phyloP scores from a whole-genome alignment of 352 stramenopile species.

The Globisporangium iwayamae region DNA sequence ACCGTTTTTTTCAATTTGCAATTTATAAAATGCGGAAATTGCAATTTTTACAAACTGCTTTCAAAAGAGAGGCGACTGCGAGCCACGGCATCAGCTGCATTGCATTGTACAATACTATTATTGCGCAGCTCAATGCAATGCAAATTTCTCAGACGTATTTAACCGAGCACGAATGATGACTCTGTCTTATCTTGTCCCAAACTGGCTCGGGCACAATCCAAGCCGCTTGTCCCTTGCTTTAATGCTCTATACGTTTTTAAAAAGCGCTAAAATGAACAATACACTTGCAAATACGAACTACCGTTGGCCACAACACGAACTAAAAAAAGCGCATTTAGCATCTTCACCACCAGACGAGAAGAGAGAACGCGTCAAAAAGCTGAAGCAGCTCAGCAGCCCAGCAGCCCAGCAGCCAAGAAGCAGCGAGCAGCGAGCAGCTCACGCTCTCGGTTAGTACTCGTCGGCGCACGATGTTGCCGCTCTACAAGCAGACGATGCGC shows the following conservation, averaged over 20 bases:
- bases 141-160: too few species aligned
- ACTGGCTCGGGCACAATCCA: slow-evolving; percentile 8
- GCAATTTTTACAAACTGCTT: too few species aligned
- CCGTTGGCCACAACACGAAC: background rate
- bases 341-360: background rate
- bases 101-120: too few species aligned
- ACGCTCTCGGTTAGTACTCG: background rate
- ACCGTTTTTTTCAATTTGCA: background rate
- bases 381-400: background rate
- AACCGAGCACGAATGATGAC: too few species aligned
- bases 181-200: slow-evolving; percentile 3
- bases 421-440: too few species aligned
- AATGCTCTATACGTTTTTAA: background rate
- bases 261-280: background rate
- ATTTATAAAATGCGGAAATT: background rate
- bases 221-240: background rate
- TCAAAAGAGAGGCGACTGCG: too few species aligned
- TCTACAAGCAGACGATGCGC: slow-evolving; percentile 66
- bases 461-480: slow-evolving; percentile 32
- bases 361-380: background rate
- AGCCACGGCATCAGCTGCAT: too few species aligned
- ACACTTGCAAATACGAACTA: background rate
- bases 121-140: too few species aligned
- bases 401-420: background rate
- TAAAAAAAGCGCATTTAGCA: background rate